Evolutionary conservation across 306 rosid species (phyloP).

Genomic region (Dalbergia cochinchinensis): DNA sequence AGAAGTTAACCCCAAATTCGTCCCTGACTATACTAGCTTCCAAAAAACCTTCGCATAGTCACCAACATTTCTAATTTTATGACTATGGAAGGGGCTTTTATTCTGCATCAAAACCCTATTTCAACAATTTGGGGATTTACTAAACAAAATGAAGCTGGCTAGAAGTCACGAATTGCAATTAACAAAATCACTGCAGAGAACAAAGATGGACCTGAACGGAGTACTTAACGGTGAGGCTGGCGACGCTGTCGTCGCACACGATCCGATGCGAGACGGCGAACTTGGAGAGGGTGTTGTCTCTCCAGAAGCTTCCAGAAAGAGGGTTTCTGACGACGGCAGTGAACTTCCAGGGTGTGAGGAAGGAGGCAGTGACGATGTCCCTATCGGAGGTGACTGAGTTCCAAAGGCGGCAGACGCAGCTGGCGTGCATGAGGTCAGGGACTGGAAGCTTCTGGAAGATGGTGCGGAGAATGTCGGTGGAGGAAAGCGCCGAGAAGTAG

Average conservation of each 20-base stretch:
- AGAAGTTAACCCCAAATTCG: neutral
- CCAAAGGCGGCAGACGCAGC: conserved; percentile 92
- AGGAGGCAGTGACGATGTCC: conserved; percentile 64
- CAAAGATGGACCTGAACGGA: conserved; percentile 73
- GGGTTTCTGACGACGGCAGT: conserved; percentile 71
- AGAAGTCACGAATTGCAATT: neutral
- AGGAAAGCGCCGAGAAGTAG: conserved; percentile 70
- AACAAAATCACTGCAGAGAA: neutral
- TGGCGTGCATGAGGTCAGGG: conserved; percentile 78
- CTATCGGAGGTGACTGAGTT: conserved; percentile 83
- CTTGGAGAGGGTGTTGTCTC: conserved; percentile 73
- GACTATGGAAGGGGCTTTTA: neutral
- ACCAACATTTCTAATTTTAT: too few relatives aligned
- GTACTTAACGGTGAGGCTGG: conserved; percentile 94
- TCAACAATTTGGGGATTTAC: too few relatives aligned
- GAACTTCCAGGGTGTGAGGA: conserved; percentile 79
- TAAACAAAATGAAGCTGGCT: too few relatives aligned
- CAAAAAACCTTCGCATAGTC: too few relatives aligned
- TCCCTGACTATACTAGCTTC: too few relatives aligned
- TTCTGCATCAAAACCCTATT: too few relatives aligned
- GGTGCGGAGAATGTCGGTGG: conserved; percentile 80
- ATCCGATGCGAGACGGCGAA: conserved; percentile 87
- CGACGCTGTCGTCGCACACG: conserved; percentile 73
- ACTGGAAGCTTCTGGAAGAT: conserved; percentile 79
- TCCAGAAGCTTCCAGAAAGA: conserved; percentile 88